These are phyloP conservation scores for Mucor racemosus DNA, from an alignment of 371 early-diverging fungal species.

Conservation along the genomic window DNA sequence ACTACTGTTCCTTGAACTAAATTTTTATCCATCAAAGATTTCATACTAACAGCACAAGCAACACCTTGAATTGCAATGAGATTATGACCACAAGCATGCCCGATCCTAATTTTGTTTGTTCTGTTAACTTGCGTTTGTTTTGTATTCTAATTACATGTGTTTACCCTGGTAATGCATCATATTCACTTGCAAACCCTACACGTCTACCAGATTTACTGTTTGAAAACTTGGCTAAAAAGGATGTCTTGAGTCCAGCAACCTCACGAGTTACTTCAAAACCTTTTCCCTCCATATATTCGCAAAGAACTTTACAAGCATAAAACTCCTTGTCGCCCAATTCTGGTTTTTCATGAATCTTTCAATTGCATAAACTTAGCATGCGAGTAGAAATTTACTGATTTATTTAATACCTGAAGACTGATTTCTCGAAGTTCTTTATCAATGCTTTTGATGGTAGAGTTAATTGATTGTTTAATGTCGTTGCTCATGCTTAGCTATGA, in stretches of 20 bases:
- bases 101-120: constrained; percentile 36
- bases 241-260: constrained; percentile 63
- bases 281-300: constrained; percentile 56
- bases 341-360: constrained; percentile 66
- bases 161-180: constrained; percentile 69
- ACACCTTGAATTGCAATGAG: constrained; percentile 74
- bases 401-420: constrained; percentile 22
- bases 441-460: constrained; percentile 13
- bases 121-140: background rate
- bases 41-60: constrained; percentile 66
- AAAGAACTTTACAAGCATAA: constrained; percentile 54
- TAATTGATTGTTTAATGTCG: constrained; percentile 11
- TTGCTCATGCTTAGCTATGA: background rate
- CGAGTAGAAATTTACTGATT: background rate
- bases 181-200: constrained; percentile 66
- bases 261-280: constrained; percentile 54
- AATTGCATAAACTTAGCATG: background rate
- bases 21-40: constrained; percentile 55
- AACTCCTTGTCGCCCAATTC: constrained; percentile 65
- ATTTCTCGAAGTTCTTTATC: constrained; percentile 26
- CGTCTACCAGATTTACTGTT: constrained; percentile 44
- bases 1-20: constrained; percentile 62
- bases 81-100: constrained; percentile 73
- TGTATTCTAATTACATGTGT: background rate
- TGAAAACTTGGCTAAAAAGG: constrained; percentile 64